Base-by-base conservation (phyloP, 176 grass and related monocot genomes). In the Alloteropsis semialata region DNA sequence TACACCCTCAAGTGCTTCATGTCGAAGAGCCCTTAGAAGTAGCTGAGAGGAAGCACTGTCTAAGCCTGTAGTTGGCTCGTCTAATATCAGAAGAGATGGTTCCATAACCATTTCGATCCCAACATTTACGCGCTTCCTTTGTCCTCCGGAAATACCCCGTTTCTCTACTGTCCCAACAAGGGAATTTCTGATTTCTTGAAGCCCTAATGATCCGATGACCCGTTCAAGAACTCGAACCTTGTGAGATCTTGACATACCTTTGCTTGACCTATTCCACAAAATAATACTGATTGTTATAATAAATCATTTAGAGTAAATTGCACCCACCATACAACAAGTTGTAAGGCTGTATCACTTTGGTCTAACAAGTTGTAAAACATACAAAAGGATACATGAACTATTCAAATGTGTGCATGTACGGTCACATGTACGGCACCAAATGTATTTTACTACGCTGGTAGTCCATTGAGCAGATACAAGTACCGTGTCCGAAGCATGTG, bases 91-190 rank as follows among this genome's bases (percentile, higher is more conserved):
- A 76, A 93, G 82, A 84, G 90, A 93, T 72, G 93, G 93, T 76
- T 96, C 93, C 82, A 96, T 96, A 43, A 93, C 93, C 93, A 96
- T 89, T 86, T 96, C 93, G 78, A 93, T 84, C 32, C 93, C 93
- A 64, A 96, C 85, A 82, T 96, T 96, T 54, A 96, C 91, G 32
- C 93, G 88, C 65, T 93, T 96, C 69, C 90, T 91, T 84, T 96
- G 93, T 74, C 93, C 93, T 45, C 93, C 93, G 37, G 93, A 96
- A 84, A 96, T 89, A 53, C 90, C 91, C 69, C 93, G 86, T 45
- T 91, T 96, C 84, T 96, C 93, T 63, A 96, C 91, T 32, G 93
- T 96, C 30, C 93, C 93, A 87, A 96, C 93, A 83, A 92, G 85
- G 44, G 88, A 96, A 82, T 86, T 84, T 75, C 93, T 87, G 71